Evolutionary conservation across 2,329 filamentous ascomycete species (phyloP), one percentile per base, ranked within the genome.

Genomic region (Xylariales sp.): DNA sequence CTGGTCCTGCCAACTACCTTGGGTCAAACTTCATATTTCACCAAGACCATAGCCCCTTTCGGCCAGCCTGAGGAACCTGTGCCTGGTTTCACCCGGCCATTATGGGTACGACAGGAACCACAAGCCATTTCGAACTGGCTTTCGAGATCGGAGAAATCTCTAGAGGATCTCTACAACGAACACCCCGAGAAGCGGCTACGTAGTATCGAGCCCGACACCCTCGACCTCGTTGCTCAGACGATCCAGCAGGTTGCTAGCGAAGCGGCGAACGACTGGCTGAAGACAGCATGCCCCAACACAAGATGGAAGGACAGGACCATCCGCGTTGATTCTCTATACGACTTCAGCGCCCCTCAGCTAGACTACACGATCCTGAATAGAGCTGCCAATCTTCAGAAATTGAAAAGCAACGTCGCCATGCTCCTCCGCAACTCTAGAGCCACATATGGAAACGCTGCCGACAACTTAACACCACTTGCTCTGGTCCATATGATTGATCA

Each of bases 91-190:
- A 24, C 31, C 12, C 12, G 28, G 7, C 12, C 18, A 29, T 32
- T 14, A 14, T 41, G 21, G 19, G 24, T 11, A 4, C 22, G 29
- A 12, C 25, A 34, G 2, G 18, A 31, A 3, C 35, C 25, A 22
- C 18, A 38, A 5, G 24, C 19, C 11, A 22, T 42, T 20, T 21
- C 28, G 9, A 39, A 43, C n/a, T 19, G 9, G 12, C 5, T 5
- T 5, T 21, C 9, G 16, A 20, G 4, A 27, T 2, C 34, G 0
- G 27, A 34, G 14, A 46, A 38, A 42, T 46, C 38, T 5, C 31
- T 56, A 4, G 46, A 54, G 3, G 48, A 52, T 8, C 41, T 55
- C 1, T 52, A 54, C 29, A 20, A 22, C 5, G 48, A 52, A 1
- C 7, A 56, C 24, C 54, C 49, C 3, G 44, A 53, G 20, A 44